phyloP scores from a whole-genome alignment of 1,139 yeast species.

The Saccharomyces uvarum region DNA sequence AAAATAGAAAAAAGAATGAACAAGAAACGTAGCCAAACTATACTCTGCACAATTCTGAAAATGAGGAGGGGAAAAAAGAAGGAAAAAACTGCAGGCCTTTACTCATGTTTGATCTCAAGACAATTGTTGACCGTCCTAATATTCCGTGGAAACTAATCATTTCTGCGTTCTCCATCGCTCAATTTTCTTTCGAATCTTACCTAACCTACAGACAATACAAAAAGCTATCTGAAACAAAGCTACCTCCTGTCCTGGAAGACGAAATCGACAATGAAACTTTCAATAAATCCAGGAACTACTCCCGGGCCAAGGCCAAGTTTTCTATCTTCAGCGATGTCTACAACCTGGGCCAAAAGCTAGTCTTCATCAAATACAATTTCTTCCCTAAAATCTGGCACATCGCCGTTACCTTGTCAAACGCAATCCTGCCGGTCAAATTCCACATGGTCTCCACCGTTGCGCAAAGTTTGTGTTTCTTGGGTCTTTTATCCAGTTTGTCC shows the following conservation, averaged over 20 bases:
- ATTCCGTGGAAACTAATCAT: slow-evolving; percentile 75
- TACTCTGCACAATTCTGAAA: neutral
- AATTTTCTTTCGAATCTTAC: slow-evolving; percentile 66
- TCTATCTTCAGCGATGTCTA: slow-evolving; percentile 50
- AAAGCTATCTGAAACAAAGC: slow-evolving; percentile 47
- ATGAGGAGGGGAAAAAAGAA: neutral
- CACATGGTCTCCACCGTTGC: slow-evolving; percentile 47
- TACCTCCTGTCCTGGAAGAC: slow-evolving; percentile 58
- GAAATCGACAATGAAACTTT: slow-evolving; percentile 68
- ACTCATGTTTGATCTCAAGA: slow-evolving; percentile 33
- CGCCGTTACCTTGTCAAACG: slow-evolving; percentile 37
- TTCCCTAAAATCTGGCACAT: slow-evolving; percentile 63
- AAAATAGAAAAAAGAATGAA: neutral
- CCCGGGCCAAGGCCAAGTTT: slow-evolving; percentile 74
- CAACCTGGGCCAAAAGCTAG: slow-evolving; percentile 49
- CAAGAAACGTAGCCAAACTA: neutral
- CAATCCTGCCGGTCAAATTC: slow-evolving; percentile 32
- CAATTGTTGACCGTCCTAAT: slow-evolving; percentile 45
- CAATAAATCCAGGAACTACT: slow-evolving; percentile 68
- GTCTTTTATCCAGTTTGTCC: slow-evolving; percentile 42
- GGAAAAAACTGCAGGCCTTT: neutral
- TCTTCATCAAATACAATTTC: slow-evolving; percentile 51
- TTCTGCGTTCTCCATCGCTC: slow-evolving; percentile 67
- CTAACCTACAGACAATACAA: slow-evolving; percentile 70
- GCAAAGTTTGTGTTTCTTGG: slow-evolving; percentile 61